Base-by-base conservation (phyloP, 2,329 filamentous ascomycete species). In the Phialocephala subalpina region DNA sequence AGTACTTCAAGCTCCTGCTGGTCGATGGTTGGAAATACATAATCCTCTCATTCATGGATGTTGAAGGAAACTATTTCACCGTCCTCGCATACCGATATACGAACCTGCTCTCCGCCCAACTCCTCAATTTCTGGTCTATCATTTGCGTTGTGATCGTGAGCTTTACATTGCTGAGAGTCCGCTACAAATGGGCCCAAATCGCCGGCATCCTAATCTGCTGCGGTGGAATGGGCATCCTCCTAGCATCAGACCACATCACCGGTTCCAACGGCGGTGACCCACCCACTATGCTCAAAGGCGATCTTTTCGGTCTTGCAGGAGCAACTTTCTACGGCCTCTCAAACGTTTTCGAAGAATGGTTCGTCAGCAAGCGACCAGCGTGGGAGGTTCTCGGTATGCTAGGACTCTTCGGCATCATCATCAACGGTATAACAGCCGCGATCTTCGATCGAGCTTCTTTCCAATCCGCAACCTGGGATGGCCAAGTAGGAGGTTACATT, bases 51-150 rank as follows among this genome's bases (percentile, higher is more conserved):
- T 97, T 98, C 79, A 86, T 96, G 73, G 96, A 99, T 77, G 95
- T 98, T 58, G 87, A 97, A 80, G 96, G 96, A 68, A 99, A 99
- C 82, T 99, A 97, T 83, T 98, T 98, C 78, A 94, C 94, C 74
- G 95, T 99, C 59, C 86, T 97, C 58, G 96, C 95, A 5, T 99
- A 98, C 82, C 87, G 91, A 66, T 89, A 74, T 35, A 70, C 68
- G 62, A 68, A 72, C 56, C 69, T 73, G 27, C 60, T 71, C 20
- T 67, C 66, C 35, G 65, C 94, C 18, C 94, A 98, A 83, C 86
- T 99, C 60, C 93, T 99, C 81, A 97, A 97, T 84, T 98, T 98
- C 82, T 98, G 95, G 95, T 92, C 94, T 73, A 98, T 99, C 72
- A 92, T 97, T 59, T 90, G 95, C 69, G 96, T 99, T 25, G 93